Evolutionary conservation across 176 grass and related monocot genomes (phyloP), one percentile per base, ranked within the genome.

Genomic region (Paspalum vaginatum): DNA sequence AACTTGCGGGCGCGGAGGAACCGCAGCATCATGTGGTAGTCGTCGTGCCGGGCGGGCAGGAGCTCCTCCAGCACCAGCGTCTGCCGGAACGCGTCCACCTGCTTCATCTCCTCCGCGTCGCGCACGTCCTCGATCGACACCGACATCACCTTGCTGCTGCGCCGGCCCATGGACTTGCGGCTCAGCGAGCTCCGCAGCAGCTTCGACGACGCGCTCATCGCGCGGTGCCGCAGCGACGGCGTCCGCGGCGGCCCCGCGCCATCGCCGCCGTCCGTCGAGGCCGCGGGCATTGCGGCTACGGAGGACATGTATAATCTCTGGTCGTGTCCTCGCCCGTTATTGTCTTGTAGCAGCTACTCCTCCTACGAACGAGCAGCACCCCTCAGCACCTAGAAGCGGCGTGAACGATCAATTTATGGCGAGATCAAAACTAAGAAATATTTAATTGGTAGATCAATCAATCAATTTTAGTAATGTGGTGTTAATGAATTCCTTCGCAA

Each of bases 11-110:
- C 94, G 57, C 58, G 79, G 26, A 94, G 86, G 88, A 94, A 94
- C 5, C 92, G 89, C 12, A 99, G 92, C 96, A 99, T 99, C 96
- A 91, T 95, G 87, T 99, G 96, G 91, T 99, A 99, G 81, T 99
- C 92, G 86, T 99, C 96, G 83, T 99, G 96, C 27, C 84, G 81
- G 0, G 96, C 90, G 5, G 96, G 96, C 14, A 99, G 96, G 32
- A 99, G 84, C 90, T 99, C 96, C 86, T 99, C 96, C 2, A 95
- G 88, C 50, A 99, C 86, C 11, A 95, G 92, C 64, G 80, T 99
- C 81, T 99, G 92, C 42, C 96, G 90, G 81, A 99, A 95, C 65
- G 96, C 92, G 78, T 99, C 96, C 39, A 99, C 96, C n/a, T 91
- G 77, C 11, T 86, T 82, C 84, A 91, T 91, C 75, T 99, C 96